A percentile compares a stretch with the other conserved stretches of the same genome.
Conservation (phyloP, 2,329 filamentous ascomycete genomes). For the Botrytis fabae region DNA sequence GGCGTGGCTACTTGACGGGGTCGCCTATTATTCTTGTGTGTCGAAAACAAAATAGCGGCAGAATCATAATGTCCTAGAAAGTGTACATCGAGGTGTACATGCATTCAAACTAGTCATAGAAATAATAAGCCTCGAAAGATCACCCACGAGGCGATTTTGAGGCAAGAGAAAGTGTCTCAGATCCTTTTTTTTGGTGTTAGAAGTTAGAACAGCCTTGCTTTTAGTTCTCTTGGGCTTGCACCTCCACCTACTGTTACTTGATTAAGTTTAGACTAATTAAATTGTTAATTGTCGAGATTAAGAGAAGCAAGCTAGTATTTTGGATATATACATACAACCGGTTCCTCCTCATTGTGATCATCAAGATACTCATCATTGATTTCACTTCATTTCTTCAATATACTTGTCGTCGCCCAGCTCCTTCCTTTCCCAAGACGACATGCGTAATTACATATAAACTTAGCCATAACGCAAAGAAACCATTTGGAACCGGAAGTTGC, state of each 20-base stretch:
- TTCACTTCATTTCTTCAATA: conserved; percentile 3
- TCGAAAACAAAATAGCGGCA: neutral
- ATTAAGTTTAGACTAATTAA: neutral
- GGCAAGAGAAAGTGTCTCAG: conserved; percentile 15
- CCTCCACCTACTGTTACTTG: neutral
- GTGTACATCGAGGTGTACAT: neutral
- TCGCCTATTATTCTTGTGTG: neutral
- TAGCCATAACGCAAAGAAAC: conserved; percentile 7
- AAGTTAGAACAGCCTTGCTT: conserved; percentile 11
- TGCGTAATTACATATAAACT: conserved; percentile 7
- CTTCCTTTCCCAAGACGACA: conserved; percentile 5
- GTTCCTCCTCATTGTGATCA: neutral
- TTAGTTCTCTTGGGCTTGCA: neutral
- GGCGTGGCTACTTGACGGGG: neutral
- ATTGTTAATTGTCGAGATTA: neutral
- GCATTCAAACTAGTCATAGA: neutral
- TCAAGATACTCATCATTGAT: neutral
- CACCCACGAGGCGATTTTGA: conserved; percentile 16
- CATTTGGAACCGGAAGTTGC: conserved; percentile 18
- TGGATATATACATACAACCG: conserved; percentile 10
- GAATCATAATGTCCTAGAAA: neutral
- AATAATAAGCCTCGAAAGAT: neutral
- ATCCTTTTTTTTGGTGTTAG: neutral
- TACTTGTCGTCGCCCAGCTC: conserved; percentile 10
- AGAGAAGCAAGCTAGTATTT: neutral